These are phyloP conservation scores for Amauroascus niger DNA, from an alignment of 2,329 filamentous ascomycete species.

Conservation along the genomic window DNA sequence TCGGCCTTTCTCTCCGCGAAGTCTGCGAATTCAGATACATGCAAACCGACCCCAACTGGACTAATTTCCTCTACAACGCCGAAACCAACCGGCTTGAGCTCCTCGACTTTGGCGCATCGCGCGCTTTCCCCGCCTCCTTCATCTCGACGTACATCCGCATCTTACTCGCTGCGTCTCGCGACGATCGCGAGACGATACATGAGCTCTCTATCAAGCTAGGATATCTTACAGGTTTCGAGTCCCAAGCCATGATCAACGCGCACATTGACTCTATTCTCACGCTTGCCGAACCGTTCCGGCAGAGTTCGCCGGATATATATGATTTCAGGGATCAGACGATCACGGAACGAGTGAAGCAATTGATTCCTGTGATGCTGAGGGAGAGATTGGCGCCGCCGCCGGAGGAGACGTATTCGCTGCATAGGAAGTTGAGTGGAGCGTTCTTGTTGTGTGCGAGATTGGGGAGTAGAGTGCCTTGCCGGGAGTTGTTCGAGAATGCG, in stretches of 20 bases:
- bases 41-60: slow-evolving; percentile 99
- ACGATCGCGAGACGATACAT: slow-evolving; percentile 55
- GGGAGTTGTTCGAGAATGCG: slow-evolving; percentile 57
- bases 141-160: slow-evolving; percentile 69
- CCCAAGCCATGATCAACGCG: slow-evolving; percentile 73
- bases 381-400: slow-evolving; percentile 84
- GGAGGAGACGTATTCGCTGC: slow-evolving; percentile 93
- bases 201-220: slow-evolving; percentile 66
- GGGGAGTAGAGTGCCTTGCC: slow-evolving; percentile 71
- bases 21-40: slow-evolving; percentile 94
- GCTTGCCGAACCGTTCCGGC: slow-evolving; percentile 81
- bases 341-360: slow-evolving; percentile 75
- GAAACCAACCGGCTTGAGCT: slow-evolving; percentile 66
- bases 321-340: slow-evolving; percentile 94
- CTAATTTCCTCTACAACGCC: slow-evolving; percentile 89
- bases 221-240: slow-evolving; percentile 87
- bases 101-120: slow-evolving; percentile 87
- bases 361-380: slow-evolving; percentile 87
- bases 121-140: slow-evolving; percentile 74
- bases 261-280: slow-evolving; percentile 83
- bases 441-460: slow-evolving; percentile 84
- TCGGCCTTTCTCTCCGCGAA: slow-evolving; percentile 83
- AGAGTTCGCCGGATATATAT: slow-evolving; percentile 67
- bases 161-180: slow-evolving; percentile 65
- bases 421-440: slow-evolving; percentile 88